Evolutionary conservation across 2,329 filamentous ascomycete genomes (phyloP), one percentile per base, ranked within the genome.

Genomic region (Fusarium tupiense): DNA sequence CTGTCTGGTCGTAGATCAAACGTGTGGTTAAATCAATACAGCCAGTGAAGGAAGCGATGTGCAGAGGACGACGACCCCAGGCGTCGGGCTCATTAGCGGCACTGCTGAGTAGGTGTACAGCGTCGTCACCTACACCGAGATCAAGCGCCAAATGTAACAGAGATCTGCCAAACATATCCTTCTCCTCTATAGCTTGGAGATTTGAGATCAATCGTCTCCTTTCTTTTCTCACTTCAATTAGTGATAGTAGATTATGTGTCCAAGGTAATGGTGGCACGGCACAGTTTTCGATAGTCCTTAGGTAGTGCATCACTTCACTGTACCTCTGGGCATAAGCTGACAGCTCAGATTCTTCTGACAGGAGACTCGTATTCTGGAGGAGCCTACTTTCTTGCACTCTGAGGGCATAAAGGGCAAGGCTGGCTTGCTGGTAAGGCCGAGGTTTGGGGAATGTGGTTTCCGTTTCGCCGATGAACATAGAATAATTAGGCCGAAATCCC

Each of bases 221-320:
- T 1, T 5, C 0, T 3, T 12, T 0, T 26, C 10, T 26, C 16
- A 0, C 10, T 13, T 44, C 43, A 26, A 44, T 26, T 26, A 44
- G 24, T 19, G 43, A 44, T 26, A 44, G 43, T 26, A 44, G 43
- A 5, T 44, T 44, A 0, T 44, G 43, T 26, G 16, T 13, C 43
- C 43, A 44, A 26, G 43, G 43, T 26, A 44, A 26, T 26, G n/a
- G 6, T 0, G 1, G n/a, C n/a, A 26, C 2, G 26, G 26, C 26
- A 29, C 26, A 29, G 2, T 2, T 26, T 26, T 26, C 26, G 6
- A 7, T 2, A 26, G 26, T 6, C 26, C 26, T 26, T 26, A 26
- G 26, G 26, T 26, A 26, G 26, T 19, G n/a, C 10, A 44, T 26
- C 16, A 44, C 43, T 19, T 26, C 16, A 13, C 10, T 1, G 16